Conservation (phyloP, 1,284 basidiomycete genomes). For the Cryptococcus maquisensis region DNA sequence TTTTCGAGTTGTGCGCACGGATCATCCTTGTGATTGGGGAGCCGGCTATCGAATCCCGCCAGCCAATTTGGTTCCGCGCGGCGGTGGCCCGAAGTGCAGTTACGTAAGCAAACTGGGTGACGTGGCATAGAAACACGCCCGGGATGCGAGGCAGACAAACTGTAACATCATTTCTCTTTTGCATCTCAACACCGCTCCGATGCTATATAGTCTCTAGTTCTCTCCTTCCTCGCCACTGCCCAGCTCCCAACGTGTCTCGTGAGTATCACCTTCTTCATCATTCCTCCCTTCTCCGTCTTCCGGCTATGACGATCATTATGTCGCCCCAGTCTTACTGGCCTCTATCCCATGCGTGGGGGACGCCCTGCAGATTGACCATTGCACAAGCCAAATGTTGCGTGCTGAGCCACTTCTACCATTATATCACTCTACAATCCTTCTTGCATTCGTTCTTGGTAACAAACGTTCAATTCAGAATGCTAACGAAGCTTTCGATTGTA, state of each 20-base stretch:
- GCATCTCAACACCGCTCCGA: background rate
- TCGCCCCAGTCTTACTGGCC: slow-evolving; percentile 48
- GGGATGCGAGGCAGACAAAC: background rate
- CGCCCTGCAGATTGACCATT: slow-evolving; percentile 40
- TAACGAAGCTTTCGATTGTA: too few species aligned
- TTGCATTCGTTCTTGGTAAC: background rate
- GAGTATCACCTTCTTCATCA: background rate
- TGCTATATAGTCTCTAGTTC: too few species aligned
- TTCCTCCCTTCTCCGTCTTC: background rate
- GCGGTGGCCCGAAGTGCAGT: background rate
- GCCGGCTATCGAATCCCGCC: background rate
- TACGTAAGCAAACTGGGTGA: background rate
- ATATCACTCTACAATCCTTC: background rate
- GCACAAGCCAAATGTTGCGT: slow-evolving; percentile 42
- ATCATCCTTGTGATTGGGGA: background rate
- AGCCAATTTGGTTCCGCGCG: background rate
- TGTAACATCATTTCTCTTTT: background rate
- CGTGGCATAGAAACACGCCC: background rate
- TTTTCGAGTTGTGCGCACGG: background rate
- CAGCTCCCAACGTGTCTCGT: too few species aligned
- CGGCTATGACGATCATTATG: slow-evolving; percentile 36
- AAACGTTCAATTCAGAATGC: background rate
- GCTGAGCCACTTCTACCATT: slow-evolving; percentile 24
- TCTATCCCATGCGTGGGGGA: slow-evolving; percentile 37
- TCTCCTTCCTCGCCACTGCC: too few species aligned